Evolutionary conservation across 768 basidiomycete species (phyloP).

Genomic region (Auricularia sp.): DNA sequence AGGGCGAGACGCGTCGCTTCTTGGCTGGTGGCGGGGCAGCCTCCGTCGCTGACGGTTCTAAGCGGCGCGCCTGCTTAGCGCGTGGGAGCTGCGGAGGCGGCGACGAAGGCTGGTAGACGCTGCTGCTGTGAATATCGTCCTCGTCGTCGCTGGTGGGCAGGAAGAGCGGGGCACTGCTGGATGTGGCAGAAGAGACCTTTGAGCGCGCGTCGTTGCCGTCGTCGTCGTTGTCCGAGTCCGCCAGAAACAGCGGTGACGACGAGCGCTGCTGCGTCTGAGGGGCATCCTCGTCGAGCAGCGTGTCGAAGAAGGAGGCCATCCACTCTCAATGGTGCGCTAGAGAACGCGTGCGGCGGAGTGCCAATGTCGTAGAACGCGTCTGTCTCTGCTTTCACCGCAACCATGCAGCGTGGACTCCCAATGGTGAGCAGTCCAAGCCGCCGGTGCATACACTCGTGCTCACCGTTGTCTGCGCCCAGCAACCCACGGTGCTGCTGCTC

Average conservation of each 20-base stretch:
- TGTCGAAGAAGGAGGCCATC: constrained; percentile 39
- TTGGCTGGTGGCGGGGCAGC: constrained; percentile 4
- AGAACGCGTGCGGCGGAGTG: constrained; percentile 10
- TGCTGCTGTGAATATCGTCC: constrained; percentile 9
- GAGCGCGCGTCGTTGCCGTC: constrained; percentile 10
- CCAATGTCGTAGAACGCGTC: constrained; percentile 14
- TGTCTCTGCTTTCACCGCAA: constrained; percentile 16
- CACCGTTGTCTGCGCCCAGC: constrained; percentile 34
- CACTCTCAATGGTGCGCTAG: constrained; percentile 17
- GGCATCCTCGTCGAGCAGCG: constrained; percentile 41
- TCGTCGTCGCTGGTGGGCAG: constrained; percentile 37
- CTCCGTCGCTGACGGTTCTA: constrained; percentile 16
- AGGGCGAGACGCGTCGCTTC: constrained; percentile 5
- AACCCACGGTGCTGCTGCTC: constrained; percentile 95
- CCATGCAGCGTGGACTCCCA: constrained; percentile 78
- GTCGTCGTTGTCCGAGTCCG: constrained; percentile 19
- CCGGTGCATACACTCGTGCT: not conserved
- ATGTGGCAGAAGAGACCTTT: not conserved
- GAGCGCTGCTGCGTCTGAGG: constrained; percentile 18
- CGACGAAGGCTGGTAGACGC: constrained; percentile 1
- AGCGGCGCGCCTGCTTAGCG: constrained; percentile 41
- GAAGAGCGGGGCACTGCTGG: constrained; percentile 19
- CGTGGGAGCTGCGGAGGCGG: constrained; percentile 23
- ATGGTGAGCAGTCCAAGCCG: constrained; percentile 38
- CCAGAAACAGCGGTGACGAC: constrained; percentile 23